Conservation (phyloP, 1,139 yeast genomes). For the Kurtzmaniella quercitrusa region DNA sequence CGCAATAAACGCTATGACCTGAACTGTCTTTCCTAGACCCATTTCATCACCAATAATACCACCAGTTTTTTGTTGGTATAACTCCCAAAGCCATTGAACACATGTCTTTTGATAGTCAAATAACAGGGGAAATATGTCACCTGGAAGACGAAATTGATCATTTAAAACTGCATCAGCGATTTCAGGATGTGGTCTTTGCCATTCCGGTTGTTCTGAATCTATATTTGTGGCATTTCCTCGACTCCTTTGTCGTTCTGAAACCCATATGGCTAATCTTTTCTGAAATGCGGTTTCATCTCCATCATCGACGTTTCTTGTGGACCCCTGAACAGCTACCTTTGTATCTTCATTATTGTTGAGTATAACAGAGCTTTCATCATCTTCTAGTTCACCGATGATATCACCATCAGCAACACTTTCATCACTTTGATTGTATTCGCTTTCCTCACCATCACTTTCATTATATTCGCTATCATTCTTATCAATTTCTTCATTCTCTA, state of each 20-base stretch:
- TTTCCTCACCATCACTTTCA: background rate
- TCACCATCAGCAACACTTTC: slow-evolving; percentile 18
- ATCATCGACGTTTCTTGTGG: slow-evolving; percentile 57
- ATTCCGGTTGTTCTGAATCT: slow-evolving; percentile 40
- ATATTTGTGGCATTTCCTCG: slow-evolving; percentile 17
- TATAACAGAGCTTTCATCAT: slow-evolving; percentile 17
- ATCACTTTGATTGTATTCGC: slow-evolving; percentile 9
- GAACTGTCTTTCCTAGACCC: slow-evolving; percentile 97
- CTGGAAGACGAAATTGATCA: slow-evolving; percentile 72
- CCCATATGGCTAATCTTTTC: slow-evolving; percentile 59
- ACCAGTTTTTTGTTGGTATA: slow-evolving; percentile 82
- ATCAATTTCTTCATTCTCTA: slow-evolving; percentile 15
- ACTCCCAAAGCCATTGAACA: slow-evolving; percentile 77
- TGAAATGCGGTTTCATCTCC: slow-evolving; percentile 70
- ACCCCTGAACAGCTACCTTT: background rate
- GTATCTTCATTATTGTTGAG: slow-evolving; percentile 18
- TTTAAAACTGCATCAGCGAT: slow-evolving; percentile 72
- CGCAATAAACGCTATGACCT: slow-evolving; percentile 83
- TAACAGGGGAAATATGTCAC: slow-evolving; percentile 81
- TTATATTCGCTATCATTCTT: slow-evolving; percentile 12
- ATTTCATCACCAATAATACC: slow-evolving; percentile 97
- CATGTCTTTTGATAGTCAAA: slow-evolving; percentile 95
- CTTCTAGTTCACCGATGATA: slow-evolving; percentile 13
- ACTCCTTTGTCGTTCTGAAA: slow-evolving; percentile 36
- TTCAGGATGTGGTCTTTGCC: slow-evolving; percentile 74